phyloP scores from a whole-genome alignment of 129 eudicot genomes.

The Ambrosia trifida region DNA sequence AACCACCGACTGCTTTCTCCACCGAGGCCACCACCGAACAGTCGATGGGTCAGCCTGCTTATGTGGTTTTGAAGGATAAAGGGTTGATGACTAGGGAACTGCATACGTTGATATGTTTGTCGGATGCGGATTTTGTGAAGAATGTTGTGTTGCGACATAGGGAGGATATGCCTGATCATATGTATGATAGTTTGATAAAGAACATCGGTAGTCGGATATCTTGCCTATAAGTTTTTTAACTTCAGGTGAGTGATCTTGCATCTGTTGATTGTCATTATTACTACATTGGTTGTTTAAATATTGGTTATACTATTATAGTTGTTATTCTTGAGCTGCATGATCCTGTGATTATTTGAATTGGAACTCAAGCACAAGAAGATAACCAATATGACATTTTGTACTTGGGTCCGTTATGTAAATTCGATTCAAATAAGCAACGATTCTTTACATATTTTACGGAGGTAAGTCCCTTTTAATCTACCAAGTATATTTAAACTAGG shows the following conservation, averaged over 20 bases:
- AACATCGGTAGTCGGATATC: not conserved
- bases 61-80: slow-evolving; percentile 30
- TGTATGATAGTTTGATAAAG: slow-evolving; percentile 29
- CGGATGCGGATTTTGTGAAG: slow-evolving; percentile 31
- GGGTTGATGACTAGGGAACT: slow-evolving; percentile 20
- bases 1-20: too few species aligned
- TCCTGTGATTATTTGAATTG: not conserved
- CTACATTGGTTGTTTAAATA: not conserved
- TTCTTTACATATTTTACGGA: too few species aligned
- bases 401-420: too few species aligned
- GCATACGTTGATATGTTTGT: slow-evolving; percentile 22
- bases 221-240: not conserved
- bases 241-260: slow-evolving; percentile 23
- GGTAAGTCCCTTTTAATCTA: too few species aligned
- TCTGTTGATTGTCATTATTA: not conserved
- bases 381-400: too few species aligned
- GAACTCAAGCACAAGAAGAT: not conserved
- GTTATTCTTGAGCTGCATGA: slow-evolving; percentile 14
- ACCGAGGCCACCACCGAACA: too few species aligned
- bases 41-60: too few species aligned
- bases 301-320: not conserved
- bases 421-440: too few species aligned
- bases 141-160: slow-evolving; percentile 26
- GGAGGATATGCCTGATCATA: slow-evolving; percentile 22
- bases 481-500: too few species aligned